These are phyloP conservation scores for Tylopilus sp. DNA, from an alignment of 768 basidiomycete species.

Conservation along the genomic window DNA sequence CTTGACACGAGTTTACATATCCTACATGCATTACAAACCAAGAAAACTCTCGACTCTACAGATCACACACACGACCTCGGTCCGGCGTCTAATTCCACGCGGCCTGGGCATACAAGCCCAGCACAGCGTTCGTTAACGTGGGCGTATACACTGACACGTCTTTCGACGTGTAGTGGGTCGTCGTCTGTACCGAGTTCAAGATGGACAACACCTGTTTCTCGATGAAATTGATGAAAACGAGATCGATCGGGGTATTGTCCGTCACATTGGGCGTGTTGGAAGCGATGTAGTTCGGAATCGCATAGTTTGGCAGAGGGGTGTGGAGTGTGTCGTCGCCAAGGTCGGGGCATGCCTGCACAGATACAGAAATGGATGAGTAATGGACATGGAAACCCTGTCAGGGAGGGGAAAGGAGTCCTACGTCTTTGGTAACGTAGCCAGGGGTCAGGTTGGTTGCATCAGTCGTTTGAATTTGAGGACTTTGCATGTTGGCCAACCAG, in stretches of 20 bases:
- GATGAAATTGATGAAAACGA: conserved; percentile 77
- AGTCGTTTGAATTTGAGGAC: conserved; percentile 31
- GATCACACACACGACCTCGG: background rate
- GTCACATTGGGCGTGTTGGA: conserved; percentile 51
- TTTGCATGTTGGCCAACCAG: conserved; percentile 61
- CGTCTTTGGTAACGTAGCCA: conserved; percentile 67
- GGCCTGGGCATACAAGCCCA: conserved; percentile 39
- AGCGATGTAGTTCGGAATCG: conserved; percentile 54
- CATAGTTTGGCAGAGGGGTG: conserved; percentile 53
- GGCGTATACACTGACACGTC: conserved; percentile 56
- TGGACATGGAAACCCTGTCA: background rate
- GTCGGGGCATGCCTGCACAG: conserved; percentile 59
- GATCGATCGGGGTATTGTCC: conserved; percentile 54
- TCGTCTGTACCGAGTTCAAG: conserved; percentile 53
- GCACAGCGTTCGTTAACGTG: conserved; percentile 35
- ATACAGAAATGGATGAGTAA: background rate
- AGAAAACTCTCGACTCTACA: background rate
- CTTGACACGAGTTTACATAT: background rate
- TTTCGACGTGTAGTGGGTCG: conserved; percentile 43
- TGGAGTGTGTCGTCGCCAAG: conserved; percentile 74
- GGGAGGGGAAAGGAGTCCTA: conserved; percentile 28
- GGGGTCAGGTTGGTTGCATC: conserved; percentile 49
- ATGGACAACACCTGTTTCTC: conserved; percentile 45
- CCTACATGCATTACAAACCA: background rate
- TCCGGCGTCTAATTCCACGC: conserved; percentile 19